Conservation (phyloP, 305 asterid genomes). For the Rubia peregrina region DNA sequence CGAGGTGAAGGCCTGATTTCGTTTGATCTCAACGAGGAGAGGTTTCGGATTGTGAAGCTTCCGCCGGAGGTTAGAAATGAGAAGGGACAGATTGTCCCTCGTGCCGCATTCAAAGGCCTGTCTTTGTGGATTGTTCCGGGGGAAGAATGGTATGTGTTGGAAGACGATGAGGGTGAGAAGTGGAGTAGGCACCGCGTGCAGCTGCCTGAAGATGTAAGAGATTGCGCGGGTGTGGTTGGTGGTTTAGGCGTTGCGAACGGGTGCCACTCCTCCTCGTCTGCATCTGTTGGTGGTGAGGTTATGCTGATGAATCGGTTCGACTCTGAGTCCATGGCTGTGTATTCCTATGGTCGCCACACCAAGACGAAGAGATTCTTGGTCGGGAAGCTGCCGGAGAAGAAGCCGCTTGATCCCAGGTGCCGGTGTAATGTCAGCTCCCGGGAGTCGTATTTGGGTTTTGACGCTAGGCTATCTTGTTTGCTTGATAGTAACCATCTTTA, state of each 20-base stretch:
- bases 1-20: background rate
- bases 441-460: background rate
- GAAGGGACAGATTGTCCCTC: background rate
- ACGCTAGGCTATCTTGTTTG: background rate
- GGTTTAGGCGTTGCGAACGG: background rate
- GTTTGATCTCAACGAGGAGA: background rate
- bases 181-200: background rate
- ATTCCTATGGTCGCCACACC: background rate
- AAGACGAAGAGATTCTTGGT: background rate
- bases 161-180: background rate
- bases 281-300: background rate
- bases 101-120: background rate
- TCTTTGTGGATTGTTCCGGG: background rate
- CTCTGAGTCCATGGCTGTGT: background rate
- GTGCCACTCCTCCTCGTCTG: background rate
- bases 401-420: background rate
- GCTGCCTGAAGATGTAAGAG: background rate
- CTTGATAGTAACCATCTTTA: constrained; percentile 1
- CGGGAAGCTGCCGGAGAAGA: constrained; percentile 3
- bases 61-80: background rate
- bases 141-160: background rate
- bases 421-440: background rate
- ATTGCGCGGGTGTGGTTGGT: background rate
- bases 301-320: background rate
- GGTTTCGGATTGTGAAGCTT: background rate